Evolutionary conservation across 23 red algal genomes (phyloP).

Genomic region (Chondrus crispus): DNA sequence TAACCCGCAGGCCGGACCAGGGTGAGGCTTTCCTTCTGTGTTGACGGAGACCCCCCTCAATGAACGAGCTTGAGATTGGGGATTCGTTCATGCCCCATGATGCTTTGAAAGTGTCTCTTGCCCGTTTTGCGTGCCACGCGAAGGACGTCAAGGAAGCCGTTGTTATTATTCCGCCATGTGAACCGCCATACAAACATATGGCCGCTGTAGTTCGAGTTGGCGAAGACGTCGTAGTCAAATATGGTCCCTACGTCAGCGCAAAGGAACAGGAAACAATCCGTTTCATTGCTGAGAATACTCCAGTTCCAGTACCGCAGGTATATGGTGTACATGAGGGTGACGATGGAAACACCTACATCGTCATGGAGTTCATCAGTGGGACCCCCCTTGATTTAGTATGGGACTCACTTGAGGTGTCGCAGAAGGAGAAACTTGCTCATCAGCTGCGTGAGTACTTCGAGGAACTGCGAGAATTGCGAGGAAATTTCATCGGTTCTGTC

Average conservation of each 20-base stretch:
- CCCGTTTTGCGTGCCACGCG: no score
- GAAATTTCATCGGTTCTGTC: not conserved
- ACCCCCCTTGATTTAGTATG: not conserved
- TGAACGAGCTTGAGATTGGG: no score
- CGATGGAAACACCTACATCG: not conserved
- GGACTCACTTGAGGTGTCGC: not conserved
- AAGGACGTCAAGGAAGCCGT: no score
- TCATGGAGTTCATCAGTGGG: not conserved
- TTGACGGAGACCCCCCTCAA: no score
- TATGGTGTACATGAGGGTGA: constrained; percentile 6
- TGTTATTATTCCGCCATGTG: no score
- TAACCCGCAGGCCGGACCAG: no score
- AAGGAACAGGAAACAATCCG: not conserved
- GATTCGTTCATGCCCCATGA: no score
- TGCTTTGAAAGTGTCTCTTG: no score
- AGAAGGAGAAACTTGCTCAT: not conserved
- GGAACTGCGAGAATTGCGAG: not conserved
- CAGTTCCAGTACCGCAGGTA: not conserved
- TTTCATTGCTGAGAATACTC: not conserved
- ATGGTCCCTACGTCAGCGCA: not conserved
- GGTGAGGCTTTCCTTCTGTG: no score
- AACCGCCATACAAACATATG: no score
- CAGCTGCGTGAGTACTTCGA: not conserved
- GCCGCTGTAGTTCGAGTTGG: not conserved
- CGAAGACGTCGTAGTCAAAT: not conserved